A percentile compares a stretch with the other conserved stretches of the same genome.
Conservation (phyloP, 1,284 basidiomycete genomes). For the Gymnopus androsaceus region DNA sequence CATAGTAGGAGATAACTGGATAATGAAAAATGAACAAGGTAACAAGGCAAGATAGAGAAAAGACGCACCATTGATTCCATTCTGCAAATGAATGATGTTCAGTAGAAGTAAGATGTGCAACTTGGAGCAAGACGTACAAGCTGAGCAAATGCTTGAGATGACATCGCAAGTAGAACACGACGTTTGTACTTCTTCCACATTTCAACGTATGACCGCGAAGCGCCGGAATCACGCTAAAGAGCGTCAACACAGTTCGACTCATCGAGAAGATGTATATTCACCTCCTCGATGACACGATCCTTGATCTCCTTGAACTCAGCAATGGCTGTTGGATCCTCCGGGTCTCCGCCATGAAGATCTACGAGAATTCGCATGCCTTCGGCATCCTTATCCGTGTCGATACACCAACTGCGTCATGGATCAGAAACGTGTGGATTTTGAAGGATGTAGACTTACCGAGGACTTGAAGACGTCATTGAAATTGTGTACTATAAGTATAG, state of each 20-base stretch:
- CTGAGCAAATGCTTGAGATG: conserved; percentile 95
- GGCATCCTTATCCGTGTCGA: conserved; percentile 85
- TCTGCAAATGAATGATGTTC: conserved; percentile 44
- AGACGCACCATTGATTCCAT: conserved; percentile 82
- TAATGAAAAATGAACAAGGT: not conserved
- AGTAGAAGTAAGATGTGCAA: conserved; percentile 12
- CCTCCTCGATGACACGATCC: conserved; percentile 82
- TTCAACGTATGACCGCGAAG: conserved; percentile 76
- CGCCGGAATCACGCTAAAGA: conserved; percentile 68
- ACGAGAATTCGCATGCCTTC: conserved; percentile 89
- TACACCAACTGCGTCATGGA: conserved; percentile 71
- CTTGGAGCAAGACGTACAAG: conserved; percentile 53
- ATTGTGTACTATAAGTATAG: not conserved
- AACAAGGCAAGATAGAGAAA: conserved; percentile 2
- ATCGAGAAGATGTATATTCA: conserved; percentile 34
- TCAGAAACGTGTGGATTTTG: not conserved
- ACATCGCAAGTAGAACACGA: conserved; percentile 95
- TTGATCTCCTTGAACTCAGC: conserved; percentile 94
- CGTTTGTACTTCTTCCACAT: conserved; percentile 92
- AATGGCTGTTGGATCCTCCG: conserved; percentile 71
- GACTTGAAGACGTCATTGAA: conserved; percentile 39
- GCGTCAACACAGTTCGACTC: not conserved
- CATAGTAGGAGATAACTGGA: conserved; percentile 92
- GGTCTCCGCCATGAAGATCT: conserved; percentile 87
- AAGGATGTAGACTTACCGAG: conserved; percentile 54